These are phyloP conservation scores for Pleurozium schreberi DNA, from an alignment of 225 moss, liverwort and hornwort species.

Conservation along the genomic window DNA sequence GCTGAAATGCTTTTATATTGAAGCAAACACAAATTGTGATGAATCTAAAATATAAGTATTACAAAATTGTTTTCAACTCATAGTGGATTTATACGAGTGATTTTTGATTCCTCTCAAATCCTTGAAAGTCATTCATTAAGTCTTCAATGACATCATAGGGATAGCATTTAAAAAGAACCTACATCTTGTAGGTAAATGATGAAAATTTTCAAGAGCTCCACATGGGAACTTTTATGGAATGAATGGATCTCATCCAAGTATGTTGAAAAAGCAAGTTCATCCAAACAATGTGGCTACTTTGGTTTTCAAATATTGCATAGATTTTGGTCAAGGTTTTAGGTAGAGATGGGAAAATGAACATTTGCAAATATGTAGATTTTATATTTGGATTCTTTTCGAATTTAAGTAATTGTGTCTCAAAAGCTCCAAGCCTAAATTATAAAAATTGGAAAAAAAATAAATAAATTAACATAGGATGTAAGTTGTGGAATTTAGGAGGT, in stretches of 20 bases:
- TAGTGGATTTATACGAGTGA: background rate
- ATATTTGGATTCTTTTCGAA: background rate
- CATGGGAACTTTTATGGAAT: background rate
- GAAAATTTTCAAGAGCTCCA: background rate
- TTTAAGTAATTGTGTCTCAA: no score
- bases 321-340: background rate
- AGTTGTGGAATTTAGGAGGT: background rate
- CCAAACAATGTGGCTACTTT: background rate
- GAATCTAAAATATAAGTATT: background rate
- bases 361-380: background rate
- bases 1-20: fast-evolving
- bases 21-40: fast-evolving
- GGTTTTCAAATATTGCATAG: fast-evolving
- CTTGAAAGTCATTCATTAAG: background rate
- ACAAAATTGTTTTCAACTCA: background rate
- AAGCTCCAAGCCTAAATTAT: fast-evolving
- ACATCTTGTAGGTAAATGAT: fast-evolving
- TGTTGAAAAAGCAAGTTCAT: background rate
- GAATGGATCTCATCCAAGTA: background rate
- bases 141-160: background rate
- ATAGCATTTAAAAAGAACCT: fast-evolving
- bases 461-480: background rate
- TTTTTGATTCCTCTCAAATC: fast-evolving
- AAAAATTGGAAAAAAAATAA: background rate
- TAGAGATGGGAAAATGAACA: background rate